Evolutionary conservation across 176 grass and related monocot genomes (phyloP).

Genomic region (Phoenix dactylifera): DNA sequence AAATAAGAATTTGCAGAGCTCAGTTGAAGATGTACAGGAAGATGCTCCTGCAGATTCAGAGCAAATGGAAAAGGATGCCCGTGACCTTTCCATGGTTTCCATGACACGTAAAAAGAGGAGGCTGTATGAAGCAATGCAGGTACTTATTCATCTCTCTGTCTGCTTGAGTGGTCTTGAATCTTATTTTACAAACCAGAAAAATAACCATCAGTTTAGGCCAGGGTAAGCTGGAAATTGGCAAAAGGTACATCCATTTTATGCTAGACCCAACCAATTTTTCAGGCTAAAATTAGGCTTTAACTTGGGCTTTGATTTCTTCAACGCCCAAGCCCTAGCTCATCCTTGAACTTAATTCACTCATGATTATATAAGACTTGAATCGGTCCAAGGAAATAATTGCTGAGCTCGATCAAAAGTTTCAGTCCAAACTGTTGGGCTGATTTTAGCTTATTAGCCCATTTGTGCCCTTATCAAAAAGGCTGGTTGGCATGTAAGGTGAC

Average conservation of each 20-base stretch:
- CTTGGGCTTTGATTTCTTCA: too few species aligned
- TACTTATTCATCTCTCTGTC: slow-evolving; percentile 4
- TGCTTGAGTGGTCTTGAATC: neutral
- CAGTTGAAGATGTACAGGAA: slow-evolving; percentile 24
- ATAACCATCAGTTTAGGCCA: neutral
- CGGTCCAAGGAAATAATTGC: too few species aligned
- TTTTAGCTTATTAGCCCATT: too few species aligned
- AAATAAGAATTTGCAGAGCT: slow-evolving; percentile 38
- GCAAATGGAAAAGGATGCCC: slow-evolving; percentile 33
- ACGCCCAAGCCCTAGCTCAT: too few species aligned
- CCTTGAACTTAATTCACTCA: too few species aligned
- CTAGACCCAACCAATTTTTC: neutral
- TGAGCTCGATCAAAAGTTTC: too few species aligned
- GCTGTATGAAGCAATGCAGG: slow-evolving; percentile 72
- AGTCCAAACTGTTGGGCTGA: too few species aligned
- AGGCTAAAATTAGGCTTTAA: neutral
- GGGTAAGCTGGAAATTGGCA: neutral
- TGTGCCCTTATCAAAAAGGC: too few species aligned
- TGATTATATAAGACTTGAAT: too few species aligned
- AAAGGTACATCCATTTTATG: neutral
- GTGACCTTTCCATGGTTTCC: slow-evolving; percentile 24
- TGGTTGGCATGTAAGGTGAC: too few species aligned
- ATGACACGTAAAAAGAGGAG: slow-evolving; percentile 60
- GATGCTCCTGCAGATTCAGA: slow-evolving; percentile 16
- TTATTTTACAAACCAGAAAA: neutral